Evolutionary conservation across 139 green algal genomes (phyloP).

Genomic region (Mesostigma viride): DNA sequence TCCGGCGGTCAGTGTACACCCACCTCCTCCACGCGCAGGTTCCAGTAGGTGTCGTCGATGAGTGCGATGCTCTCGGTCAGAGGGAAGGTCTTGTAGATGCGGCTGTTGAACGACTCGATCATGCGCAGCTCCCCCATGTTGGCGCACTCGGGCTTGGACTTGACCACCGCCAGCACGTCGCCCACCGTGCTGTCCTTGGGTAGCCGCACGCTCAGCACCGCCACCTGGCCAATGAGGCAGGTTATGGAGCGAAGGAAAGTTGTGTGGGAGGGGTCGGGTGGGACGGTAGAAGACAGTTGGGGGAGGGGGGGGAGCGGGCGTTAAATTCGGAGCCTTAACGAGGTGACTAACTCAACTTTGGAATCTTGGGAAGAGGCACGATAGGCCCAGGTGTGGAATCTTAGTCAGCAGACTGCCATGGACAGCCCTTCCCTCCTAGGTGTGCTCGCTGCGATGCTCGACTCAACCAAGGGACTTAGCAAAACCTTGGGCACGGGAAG

Average conservation of each 20-base stretch:
- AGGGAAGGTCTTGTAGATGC: constrained; percentile 66
- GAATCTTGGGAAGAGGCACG: not conserved
- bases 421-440: too few species aligned
- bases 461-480: too few species aligned
- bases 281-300: not conserved
- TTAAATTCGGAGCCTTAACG: not conserved
- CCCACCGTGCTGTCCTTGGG: constrained; percentile 47
- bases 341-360: not conserved
- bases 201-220: constrained; percentile 56
- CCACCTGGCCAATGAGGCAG: constrained; percentile 9
- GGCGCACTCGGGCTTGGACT: constrained; percentile 26
- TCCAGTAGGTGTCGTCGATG: constrained; percentile 74
- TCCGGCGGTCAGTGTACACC: not conserved
- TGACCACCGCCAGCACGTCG: constrained; percentile 59
- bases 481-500: too few species aligned
- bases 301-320: not conserved
- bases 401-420: too few species aligned
- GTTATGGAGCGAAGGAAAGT: not conserved
- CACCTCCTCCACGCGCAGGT: constrained; percentile 40
- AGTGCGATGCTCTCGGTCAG: constrained; percentile 38
- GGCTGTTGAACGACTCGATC: constrained; percentile 62
- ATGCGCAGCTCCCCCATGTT: constrained; percentile 50
- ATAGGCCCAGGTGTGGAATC: not conserved
- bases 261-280: not conserved
- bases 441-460: too few species aligned